Conservation (phyloP, 1,139 yeast species). For the Debaryomycetaceae sp. region DNA sequence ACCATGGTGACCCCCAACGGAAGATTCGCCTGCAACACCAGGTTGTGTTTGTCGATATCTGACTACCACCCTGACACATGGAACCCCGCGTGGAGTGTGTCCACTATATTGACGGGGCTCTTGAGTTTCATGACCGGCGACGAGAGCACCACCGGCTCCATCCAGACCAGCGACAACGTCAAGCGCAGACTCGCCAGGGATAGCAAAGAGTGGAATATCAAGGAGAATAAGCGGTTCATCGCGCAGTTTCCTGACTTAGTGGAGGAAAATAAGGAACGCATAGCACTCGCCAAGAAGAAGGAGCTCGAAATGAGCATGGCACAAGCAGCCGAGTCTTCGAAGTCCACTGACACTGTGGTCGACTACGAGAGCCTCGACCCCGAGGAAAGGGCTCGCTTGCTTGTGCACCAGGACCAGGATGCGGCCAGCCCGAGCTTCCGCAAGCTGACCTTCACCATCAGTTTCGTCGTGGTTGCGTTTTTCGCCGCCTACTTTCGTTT, state of each 20-base stretch:
- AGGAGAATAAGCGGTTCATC: conserved; percentile 51
- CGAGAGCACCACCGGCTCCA: conserved; percentile 40
- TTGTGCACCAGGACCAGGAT: conserved; percentile 23
- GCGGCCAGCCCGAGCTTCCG: conserved; percentile 7
- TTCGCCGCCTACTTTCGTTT: conserved; percentile 21
- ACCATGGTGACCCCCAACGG: conserved; percentile 88
- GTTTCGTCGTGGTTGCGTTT: conserved; percentile 33
- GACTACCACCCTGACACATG: conserved; percentile 92
- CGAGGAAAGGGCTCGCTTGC: conserved; percentile 42
- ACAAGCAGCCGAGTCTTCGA: conserved; percentile 4
- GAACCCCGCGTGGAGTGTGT: conserved; percentile 95
- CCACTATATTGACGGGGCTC: conserved; percentile 80
- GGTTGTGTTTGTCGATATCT: conserved; percentile 83
- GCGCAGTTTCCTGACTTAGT: conserved; percentile 68
- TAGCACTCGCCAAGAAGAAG: conserved; percentile 9
- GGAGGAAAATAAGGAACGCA: conserved; percentile 38
- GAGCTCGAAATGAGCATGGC: conserved; percentile 1
- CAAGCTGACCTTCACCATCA: conserved; percentile 15
- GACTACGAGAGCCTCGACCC: conserved; percentile 35
- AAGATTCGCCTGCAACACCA: conserved; percentile 69
- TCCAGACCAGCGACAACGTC: conserved; percentile 32
- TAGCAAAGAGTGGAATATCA: conserved; percentile 65
- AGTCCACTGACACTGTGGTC: conserved; percentile 12
- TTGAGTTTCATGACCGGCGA: conserved; percentile 78
- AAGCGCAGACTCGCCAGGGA: conserved; percentile 42